Evolutionary conservation across 768 basidiomycete genomes (phyloP).

Genomic region (Auriscalpium orientale): DNA sequence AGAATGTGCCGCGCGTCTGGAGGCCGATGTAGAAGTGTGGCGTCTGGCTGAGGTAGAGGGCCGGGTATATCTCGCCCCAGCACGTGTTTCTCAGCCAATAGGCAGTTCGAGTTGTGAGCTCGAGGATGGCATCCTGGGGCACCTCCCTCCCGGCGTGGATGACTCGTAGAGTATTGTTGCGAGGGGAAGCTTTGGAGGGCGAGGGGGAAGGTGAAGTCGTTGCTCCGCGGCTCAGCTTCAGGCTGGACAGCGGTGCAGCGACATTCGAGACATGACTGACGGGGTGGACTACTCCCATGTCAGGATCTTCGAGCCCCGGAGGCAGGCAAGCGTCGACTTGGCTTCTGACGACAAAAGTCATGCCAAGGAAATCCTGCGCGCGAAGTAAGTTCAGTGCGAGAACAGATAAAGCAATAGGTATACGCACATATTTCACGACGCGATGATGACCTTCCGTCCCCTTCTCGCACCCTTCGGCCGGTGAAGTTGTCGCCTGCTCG

Average conservation of each 20-base stretch:
- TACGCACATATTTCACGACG: conserved; percentile 50
- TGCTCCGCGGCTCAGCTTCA: too few relatives aligned
- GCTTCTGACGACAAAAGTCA: conserved; percentile 52
- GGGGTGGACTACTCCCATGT: too few relatives aligned
- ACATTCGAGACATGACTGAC: too few relatives aligned
- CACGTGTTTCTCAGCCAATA: conserved; percentile 23
- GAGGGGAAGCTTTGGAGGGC: too few relatives aligned
- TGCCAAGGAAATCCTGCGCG: conserved; percentile 45
- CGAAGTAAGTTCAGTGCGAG: too few relatives aligned
- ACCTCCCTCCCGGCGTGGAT: background rate
- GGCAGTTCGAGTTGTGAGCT: conserved; percentile 23
- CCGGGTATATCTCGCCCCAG: conserved; percentile 55
- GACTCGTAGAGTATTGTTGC: background rate
- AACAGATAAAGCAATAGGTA: too few relatives aligned
- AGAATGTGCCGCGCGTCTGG: conserved; percentile 49
- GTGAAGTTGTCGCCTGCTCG: conserved; percentile 45
- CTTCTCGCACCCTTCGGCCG: conserved; percentile 40
- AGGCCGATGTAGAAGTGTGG: conserved; percentile 50
- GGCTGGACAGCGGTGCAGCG: too few relatives aligned
- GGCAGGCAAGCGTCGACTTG: conserved; percentile 39
- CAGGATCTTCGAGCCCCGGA: background rate
- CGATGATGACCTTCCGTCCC: conserved; percentile 49
- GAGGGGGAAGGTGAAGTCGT: too few relatives aligned
- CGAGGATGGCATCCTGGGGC: conserved; percentile 14
- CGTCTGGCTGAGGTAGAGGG: conserved; percentile 64